Base-by-base conservation (phyloP, 331 rosid species). In the Erythrophleum ivorense region DNA sequence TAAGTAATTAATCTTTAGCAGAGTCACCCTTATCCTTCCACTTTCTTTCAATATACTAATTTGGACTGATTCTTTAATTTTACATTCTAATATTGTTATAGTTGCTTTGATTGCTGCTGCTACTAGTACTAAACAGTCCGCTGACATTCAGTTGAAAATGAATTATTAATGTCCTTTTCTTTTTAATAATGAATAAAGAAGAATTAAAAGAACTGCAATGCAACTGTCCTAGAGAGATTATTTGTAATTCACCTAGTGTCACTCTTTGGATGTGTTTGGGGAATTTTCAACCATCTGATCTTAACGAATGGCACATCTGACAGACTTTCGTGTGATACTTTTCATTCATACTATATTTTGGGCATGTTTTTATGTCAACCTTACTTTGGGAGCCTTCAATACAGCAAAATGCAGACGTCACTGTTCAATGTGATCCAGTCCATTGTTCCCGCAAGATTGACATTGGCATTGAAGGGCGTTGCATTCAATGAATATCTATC, bases 401-500 rank as follows among this genome's bases (percentile, higher is more conserved):
- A 49, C 88, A 87, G 90, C 49, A 77, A 70, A 78, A 87, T 40
- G 63, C 82, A 74, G 68, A 40, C 84, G 54, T 81, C 84, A 64
- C 84, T 75, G 53, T 55, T 78, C 34, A 72, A 78, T 21, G 71
- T 64, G 45, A 63, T 87, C 71, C 86, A 78, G 76, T 84, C 90
- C 36, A 57, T 87, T 65, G 92, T 91, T 73, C 97, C 98, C 21
- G 12, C 87, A 9, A 93, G 86, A 92, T 75, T 79, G 55, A 66
- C 79, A 48, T 73, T 84, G 87, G 50, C 90, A 71, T 3, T 88
- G 80, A 94, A 87, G 81, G 93, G 94, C 57, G 82, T 71, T 53
- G 87, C 83, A 54, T 90, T 79, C 84, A 80, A 33, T 77, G 99
- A 96, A 74, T 96, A 96, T 90, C 85, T 96, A 70, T 92, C 95